Evolutionary conservation across 2,329 filamentous ascomycete genomes (phyloP), one percentile per base, ranked within the genome.

Genomic region (Cladosporium sp.): DNA sequence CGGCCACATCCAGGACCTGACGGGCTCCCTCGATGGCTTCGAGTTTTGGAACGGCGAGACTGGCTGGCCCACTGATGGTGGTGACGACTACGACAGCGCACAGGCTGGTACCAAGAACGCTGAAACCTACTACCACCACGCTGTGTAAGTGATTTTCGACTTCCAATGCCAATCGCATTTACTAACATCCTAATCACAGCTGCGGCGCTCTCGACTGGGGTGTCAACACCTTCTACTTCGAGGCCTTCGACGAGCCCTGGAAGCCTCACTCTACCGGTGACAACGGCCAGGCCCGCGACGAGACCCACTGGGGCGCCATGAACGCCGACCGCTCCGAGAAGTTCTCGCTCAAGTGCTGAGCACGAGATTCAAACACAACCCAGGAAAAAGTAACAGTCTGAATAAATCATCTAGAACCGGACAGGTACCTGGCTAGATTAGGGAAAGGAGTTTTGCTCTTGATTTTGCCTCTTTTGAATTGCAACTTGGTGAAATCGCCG

Each of bases 1-100:
- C 69, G 79, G 78, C 18, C 88, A 86, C 73, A 86, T 91, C 68
- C 86, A 90, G 78, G 75, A 81, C 66, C 69, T 88, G 63, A 83
- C 84, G 37, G 86, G 86, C 35, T 80, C 80, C 35, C 73, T 78
- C 5, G 79, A 85, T 67, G 82, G 82, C 64, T 83, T 89, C 68
- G 85, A 89, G 74, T 82, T 91, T 71, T 89, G 87, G 82, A 89
- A 87, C 68, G 89, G 89, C 69, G 89, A 91, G 80, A 89, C 87
- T 67, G 86, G 82, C 68, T 90, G 88, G 88, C 87, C 88, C 33
- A 87, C 85, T 57, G 80, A 83, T 79, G 78, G 82, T 68, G 89
- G 89, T 65, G 82, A 83, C 65, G 82, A 87, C 75, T 91, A 89
- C 74, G 85, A 83, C 65, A 78, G 78, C 29, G 88, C 89, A 26